phyloP scores from a whole-genome alignment of 1,284 basidiomycete species.

The Phylloporus sp. region DNA sequence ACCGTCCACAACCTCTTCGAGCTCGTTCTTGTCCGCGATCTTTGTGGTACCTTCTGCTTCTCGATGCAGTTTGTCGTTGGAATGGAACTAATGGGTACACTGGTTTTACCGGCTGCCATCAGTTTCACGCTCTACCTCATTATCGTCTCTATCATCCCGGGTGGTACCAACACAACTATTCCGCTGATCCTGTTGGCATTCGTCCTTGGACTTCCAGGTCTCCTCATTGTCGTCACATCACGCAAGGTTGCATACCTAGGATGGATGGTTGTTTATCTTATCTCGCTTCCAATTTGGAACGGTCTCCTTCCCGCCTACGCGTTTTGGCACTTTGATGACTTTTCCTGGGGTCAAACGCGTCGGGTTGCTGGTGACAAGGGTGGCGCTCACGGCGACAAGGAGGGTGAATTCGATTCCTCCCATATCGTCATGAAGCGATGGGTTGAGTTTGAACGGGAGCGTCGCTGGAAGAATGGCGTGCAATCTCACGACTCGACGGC shows the following conservation, averaged over 20 bases:
- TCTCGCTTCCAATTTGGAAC: conserved; percentile 96
- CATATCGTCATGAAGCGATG: conserved; percentile 99
- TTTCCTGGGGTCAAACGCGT: conserved; percentile 98
- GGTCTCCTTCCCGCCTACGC: conserved; percentile 92
- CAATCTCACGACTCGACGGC: conserved; percentile 81
- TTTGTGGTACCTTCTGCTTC: conserved; percentile 96
- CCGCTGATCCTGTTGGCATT: conserved; percentile 94
- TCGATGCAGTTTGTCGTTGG: conserved; percentile 98
- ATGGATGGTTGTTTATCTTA: conserved; percentile 96
- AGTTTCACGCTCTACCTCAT: conserved; percentile 94
- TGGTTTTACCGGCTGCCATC: conserved; percentile 97
- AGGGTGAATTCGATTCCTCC: conserved; percentile 94
- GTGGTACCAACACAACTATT: conserved; percentile 81
- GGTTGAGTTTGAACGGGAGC: conserved; percentile 97
- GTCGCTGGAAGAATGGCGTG: conserved; percentile 89
- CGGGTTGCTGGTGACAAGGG: conserved; percentile 80
- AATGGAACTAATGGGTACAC: conserved; percentile 96
- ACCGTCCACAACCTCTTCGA: conserved; percentile 98
- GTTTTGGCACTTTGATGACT: conserved; percentile 99
- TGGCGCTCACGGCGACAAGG: conserved; percentile 84
- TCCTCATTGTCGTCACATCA: conserved; percentile 94
- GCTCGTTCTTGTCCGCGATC: conserved; percentile 90
- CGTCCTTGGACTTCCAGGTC: conserved; percentile 93
- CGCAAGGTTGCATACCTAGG: conserved; percentile 93
- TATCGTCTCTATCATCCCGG: conserved; percentile 83